Percentiles rank a stretch among this genome's conserved stretches.
Evolutionary conservation across 495 filamentous ascomycete species (phyloP).

Genomic region (Podospora pseudoanserina): DNA sequence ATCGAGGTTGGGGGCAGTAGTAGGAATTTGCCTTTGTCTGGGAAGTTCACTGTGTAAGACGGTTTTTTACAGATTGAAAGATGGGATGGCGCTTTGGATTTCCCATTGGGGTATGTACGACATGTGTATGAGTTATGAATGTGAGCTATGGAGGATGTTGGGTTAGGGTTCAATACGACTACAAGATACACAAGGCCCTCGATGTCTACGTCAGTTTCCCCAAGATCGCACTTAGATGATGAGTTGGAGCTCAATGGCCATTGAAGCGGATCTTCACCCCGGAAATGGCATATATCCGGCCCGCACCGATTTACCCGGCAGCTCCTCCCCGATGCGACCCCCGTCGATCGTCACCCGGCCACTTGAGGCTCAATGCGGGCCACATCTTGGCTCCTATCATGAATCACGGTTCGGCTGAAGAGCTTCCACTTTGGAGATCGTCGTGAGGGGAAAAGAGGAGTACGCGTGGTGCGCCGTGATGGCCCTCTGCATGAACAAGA

Average conservation of each 20-base stretch:
- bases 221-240: background rate
- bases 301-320: background rate
- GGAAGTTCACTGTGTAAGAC: background rate
- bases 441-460: background rate
- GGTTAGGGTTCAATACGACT: background rate
- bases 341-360: background rate
- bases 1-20: slow-evolving; percentile 1
- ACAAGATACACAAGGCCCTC: background rate
- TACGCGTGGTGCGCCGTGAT: background rate
- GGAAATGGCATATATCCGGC: background rate
- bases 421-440: background rate
- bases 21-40: background rate
- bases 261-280: background rate
- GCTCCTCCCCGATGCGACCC: background rate
- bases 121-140: background rate
- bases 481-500: background rate
- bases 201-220: background rate
- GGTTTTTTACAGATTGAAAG: background rate
- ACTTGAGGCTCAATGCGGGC: background rate
- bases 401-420: background rate
- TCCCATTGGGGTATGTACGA: background rate
- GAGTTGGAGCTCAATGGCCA: background rate
- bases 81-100: background rate
- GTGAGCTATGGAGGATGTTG: background rate
- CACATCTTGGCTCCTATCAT: background rate